Percentiles rank a stretch among this genome's conserved stretches.
Conservation (phyloP, 345 rosid species). For the Kernera saxatilis region DNA sequence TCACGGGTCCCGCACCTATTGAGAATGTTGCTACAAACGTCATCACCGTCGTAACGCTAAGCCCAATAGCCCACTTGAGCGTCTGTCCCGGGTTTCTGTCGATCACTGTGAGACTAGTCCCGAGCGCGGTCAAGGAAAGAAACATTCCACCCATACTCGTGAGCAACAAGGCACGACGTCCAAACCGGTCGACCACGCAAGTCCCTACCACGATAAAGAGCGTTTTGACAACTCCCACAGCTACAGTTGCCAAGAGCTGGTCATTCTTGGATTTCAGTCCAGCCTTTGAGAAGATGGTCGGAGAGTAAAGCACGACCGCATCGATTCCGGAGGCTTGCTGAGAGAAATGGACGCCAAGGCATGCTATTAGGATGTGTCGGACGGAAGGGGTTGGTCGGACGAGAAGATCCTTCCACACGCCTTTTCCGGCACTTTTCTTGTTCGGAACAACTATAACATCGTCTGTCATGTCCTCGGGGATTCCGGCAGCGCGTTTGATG, state of each 20-base stretch:
- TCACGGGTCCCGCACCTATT: slow-evolving; percentile 66
- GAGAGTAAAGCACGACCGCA: slow-evolving; percentile 59
- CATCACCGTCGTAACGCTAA: slow-evolving; percentile 45
- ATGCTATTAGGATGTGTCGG: slow-evolving; percentile 49
- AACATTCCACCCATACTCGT: slow-evolving; percentile 55
- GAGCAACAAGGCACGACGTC: slow-evolving; percentile 59
- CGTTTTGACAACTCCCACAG: slow-evolving; percentile 49
- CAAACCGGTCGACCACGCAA: slow-evolving; percentile 48
- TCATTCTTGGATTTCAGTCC: slow-evolving; percentile 45
- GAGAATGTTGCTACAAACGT: slow-evolving; percentile 57
- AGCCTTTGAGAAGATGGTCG: slow-evolving; percentile 50
- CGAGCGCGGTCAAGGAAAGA: slow-evolving; percentile 40
- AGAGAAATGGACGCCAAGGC: slow-evolving; percentile 60
- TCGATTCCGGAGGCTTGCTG: slow-evolving; percentile 75
- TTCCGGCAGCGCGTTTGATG: slow-evolving; percentile 37
- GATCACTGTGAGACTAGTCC: slow-evolving; percentile 36
- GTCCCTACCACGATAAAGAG: slow-evolving; percentile 51
- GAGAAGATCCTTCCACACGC: slow-evolving; percentile 57
- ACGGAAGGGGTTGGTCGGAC: slow-evolving; percentile 44
- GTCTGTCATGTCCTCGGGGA: slow-evolving; percentile 35
- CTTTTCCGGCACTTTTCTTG: slow-evolving; percentile 32
- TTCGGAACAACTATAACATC: slow-evolving; percentile 23
- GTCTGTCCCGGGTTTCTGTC: slow-evolving; percentile 31
- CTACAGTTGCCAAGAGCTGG: slow-evolving; percentile 48
- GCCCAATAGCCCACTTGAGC: slow-evolving; percentile 36